Conservation (phyloP, 2,329 filamentous ascomycete genomes). For the Cylindrodendrum hubeiense region DNA sequence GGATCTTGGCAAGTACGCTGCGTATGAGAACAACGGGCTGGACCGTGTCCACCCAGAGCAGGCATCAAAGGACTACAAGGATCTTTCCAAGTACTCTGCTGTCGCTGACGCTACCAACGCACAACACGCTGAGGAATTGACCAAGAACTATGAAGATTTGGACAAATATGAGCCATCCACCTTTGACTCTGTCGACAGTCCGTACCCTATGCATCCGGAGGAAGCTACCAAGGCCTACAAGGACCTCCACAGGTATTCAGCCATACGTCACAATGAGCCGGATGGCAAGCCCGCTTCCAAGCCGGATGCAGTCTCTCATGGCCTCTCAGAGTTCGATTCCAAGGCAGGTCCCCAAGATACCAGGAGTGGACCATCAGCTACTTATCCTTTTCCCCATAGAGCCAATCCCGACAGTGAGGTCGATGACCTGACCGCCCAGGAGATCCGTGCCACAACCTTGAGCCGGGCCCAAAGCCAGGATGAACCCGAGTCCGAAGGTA, state of each 20-base stretch:
- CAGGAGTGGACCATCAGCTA: slow-evolving; percentile 39
- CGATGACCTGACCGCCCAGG: slow-evolving; percentile 46
- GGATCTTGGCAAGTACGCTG: slow-evolving; percentile 51
- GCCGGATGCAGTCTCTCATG: slow-evolving; percentile 49
- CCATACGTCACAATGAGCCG: slow-evolving; percentile 52
- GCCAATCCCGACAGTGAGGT: slow-evolving; percentile 35
- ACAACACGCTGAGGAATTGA: slow-evolving; percentile 52
- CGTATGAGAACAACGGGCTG: slow-evolving; percentile 42
- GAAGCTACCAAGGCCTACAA: slow-evolving; percentile 54
- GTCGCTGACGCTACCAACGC: slow-evolving; percentile 43
- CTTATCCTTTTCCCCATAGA: slow-evolving; percentile 38
- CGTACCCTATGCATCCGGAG: slow-evolving; percentile 49
- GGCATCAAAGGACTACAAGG: slow-evolving; percentile 50
- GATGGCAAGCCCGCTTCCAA: slow-evolving; percentile 45
- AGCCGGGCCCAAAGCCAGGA: slow-evolving; percentile 41
- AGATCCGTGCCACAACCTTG: slow-evolving; percentile 48
- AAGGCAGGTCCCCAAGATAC: slow-evolving; percentile 45
- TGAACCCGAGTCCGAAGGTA: slow-evolving; percentile 13
- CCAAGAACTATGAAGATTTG: slow-evolving; percentile 57
- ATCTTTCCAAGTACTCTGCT: slow-evolving; percentile 49
- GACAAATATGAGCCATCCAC: slow-evolving; percentile 52
- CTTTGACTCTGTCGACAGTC: slow-evolving; percentile 44
- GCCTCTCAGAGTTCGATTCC: slow-evolving; percentile 54
- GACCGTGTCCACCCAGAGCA: slow-evolving; percentile 46
- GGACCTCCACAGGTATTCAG: slow-evolving; percentile 56